phyloP scores from a whole-genome alignment of 1,284 basidiomycete genomes.

The Marasmius fiardii region DNA sequence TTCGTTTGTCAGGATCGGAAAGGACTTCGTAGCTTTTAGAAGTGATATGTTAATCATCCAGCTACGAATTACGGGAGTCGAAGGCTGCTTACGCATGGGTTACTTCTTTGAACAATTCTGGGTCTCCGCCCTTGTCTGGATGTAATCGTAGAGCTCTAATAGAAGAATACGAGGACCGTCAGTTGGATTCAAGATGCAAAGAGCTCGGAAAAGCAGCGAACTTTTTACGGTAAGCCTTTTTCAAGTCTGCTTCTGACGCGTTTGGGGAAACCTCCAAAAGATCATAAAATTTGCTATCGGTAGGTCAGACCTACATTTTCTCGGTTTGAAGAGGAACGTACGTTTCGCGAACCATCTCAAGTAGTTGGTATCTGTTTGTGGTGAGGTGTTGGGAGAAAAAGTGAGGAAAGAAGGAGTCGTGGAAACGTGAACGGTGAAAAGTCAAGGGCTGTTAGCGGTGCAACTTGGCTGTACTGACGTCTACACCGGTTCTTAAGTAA shows the following conservation, averaged over 20 bases:
- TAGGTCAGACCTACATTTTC: slow-evolving; percentile 11
- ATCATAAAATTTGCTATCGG: slow-evolving; percentile 82
- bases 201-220: slow-evolving; percentile 1
- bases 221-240: slow-evolving; percentile 96
- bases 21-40: slow-evolving; percentile 83
- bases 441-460: not conserved
- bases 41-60: slow-evolving; percentile 8
- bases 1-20: slow-evolving; percentile 85
- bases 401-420: slow-evolving; percentile 18
- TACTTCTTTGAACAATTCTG: slow-evolving; percentile 96
- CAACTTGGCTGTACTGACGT: not conserved
- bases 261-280: slow-evolving; percentile 78
- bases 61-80: slow-evolving; percentile 4
- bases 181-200: not conserved
- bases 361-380: not conserved
- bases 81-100: slow-evolving; percentile 80
- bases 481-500: not conserved
- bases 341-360: slow-evolving; percentile 69
- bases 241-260: slow-evolving; percentile 81
- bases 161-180: slow-evolving; percentile 6
- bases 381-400: slow-evolving; percentile 16
- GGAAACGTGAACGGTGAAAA: slow-evolving; percentile 14
- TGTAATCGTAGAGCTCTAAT: slow-evolving; percentile 83
- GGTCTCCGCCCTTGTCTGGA: slow-evolving; percentile 97
- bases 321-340: slow-evolving; percentile 28